A percentile compares a stretch with the other conserved stretches of the same genome.
phyloP scores from a whole-genome alignment of 805 yeast species.

The Candida morakotiae region DNA sequence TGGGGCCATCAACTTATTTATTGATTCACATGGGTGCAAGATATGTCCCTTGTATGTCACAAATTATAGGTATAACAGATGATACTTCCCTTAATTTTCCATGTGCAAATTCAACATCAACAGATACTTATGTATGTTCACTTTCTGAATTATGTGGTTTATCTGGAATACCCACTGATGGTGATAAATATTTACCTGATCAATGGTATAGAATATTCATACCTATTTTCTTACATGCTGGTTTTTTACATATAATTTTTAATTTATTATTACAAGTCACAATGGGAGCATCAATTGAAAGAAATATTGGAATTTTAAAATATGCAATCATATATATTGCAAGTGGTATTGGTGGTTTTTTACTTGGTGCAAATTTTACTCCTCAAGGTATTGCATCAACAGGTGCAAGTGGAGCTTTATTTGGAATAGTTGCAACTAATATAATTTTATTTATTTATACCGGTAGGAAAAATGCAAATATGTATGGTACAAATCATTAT shows the following conservation, averaged over 20 bases:
- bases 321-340: conserved; percentile 53
- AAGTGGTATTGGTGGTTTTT: conserved; percentile 63
- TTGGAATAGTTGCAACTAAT: conserved; percentile 65
- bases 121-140: conserved; percentile 52
- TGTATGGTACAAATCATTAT: conserved; percentile 45
- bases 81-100: conserved; percentile 48
- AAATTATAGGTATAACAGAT: conserved; percentile 46
- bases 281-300: conserved; percentile 60
- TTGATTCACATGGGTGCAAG: conserved; percentile 69
- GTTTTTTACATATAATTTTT: conserved; percentile 63
- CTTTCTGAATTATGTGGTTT: conserved; percentile 60
- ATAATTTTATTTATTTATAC: conserved; percentile 50
- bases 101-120: conserved; percentile 62
- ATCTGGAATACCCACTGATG: conserved; percentile 38
- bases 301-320: conserved; percentile 50
- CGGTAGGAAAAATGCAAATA: conserved; percentile 46
- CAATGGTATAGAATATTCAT: conserved; percentile 69
- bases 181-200: conserved; percentile 40
- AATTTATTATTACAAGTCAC: conserved; percentile 57
- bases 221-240: conserved; percentile 75
- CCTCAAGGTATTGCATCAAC: conserved; percentile 63
- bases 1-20: conserved; percentile 68
- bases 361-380: conserved; percentile 66
- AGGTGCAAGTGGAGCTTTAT: conserved; percentile 70
- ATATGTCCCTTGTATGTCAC: conserved; percentile 67